phyloP scores from a whole-genome alignment of 345 rosid species.

The Corchorus capsularis region DNA sequence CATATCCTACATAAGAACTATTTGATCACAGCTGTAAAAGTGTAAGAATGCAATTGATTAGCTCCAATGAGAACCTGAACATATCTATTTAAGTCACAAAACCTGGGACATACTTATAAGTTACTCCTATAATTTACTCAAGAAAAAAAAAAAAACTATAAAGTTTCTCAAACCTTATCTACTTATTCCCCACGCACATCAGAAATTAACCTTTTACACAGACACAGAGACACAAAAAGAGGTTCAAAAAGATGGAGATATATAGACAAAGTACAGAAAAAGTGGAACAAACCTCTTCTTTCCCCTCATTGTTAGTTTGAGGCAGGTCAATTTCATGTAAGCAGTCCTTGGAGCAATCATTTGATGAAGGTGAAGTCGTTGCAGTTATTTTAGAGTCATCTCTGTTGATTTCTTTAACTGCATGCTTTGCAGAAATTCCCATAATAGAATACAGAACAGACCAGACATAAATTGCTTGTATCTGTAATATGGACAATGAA shows the following conservation, averaged over 20 bases:
- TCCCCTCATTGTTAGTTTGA: constrained; percentile 34
- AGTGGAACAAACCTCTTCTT: not conserved
- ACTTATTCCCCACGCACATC: too few relatives aligned
- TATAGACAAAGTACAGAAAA: not conserved
- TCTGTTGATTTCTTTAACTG: constrained; percentile 1
- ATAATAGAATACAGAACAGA: constrained; percentile 59
- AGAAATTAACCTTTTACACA: not conserved
- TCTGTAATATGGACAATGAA: constrained; percentile 26
- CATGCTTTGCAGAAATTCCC: constrained; percentile 36
- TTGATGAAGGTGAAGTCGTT: constrained; percentile 21
- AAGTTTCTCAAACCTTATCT: not conserved
- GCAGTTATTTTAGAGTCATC: not conserved
- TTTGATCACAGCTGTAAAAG: too few relatives aligned
- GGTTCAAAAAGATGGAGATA: not conserved
- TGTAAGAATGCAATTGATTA: too few relatives aligned
- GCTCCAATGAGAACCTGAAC: too few relatives aligned
- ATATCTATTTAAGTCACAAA: not conserved
- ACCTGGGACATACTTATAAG: constrained; percentile 3
- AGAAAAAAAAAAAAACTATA: not conserved
- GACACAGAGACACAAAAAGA: too few relatives aligned
- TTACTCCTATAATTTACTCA: too few relatives aligned
- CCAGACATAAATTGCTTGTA: constrained; percentile 66
- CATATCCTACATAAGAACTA: too few relatives aligned
- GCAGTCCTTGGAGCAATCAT: constrained; percentile 24
- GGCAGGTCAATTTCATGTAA: constrained; percentile 39